Base-by-base conservation (phyloP, 2,329 filamentous ascomycete species). In the Aspergillus brasiliensis region DNA sequence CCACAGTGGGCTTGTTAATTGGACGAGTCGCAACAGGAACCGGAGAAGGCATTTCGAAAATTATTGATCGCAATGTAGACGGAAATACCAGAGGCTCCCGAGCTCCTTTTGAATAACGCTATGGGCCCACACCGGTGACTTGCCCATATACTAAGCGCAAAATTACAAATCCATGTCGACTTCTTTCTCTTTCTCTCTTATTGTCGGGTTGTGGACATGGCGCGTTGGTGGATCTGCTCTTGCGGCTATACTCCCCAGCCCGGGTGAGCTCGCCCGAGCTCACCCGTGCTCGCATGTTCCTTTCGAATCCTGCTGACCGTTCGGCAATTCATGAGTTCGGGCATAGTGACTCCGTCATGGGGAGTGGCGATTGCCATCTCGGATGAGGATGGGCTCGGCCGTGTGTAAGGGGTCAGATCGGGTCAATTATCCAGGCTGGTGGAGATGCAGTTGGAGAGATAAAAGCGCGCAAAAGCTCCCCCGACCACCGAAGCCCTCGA, bases 1-100 rank as follows among this genome's bases (percentile, higher is more conserved):
- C 52, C 38, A 46, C 52, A 7, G 52, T 31, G 52, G 52, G 52
- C 52, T 55, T 55, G 38, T 55, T 15, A 31, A 55, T 55, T 10
- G 52, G 52, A 31, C 52, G 52, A 23, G 52, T 55, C 27, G 38
- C 38, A n/a, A 55, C 25, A 8, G 52, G 52, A 4, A 55, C 52
- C 19, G 52, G 52, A 21, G 52, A 55, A 46, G 51, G 25, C 52
- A 55, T 55, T n/a, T 40, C 34, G 25, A n/a, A 27, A 19, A 38
- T 31, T 27, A 27, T 11, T 21, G 52, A 21, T 54, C 5, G 8
- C 38, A 19, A 8, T 17, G 19, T 25, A 17, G 51, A 15, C n/a
- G 7, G 15, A 3, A 8, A 17, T 17, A 27, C 0, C n/a, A 28
- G 25, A 8, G 46, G 3, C 17, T n/a, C 1, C 10, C 4, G 25